Base-by-base conservation (phyloP, 768 basidiomycete species). In the Paxillus rubicundulus region DNA sequence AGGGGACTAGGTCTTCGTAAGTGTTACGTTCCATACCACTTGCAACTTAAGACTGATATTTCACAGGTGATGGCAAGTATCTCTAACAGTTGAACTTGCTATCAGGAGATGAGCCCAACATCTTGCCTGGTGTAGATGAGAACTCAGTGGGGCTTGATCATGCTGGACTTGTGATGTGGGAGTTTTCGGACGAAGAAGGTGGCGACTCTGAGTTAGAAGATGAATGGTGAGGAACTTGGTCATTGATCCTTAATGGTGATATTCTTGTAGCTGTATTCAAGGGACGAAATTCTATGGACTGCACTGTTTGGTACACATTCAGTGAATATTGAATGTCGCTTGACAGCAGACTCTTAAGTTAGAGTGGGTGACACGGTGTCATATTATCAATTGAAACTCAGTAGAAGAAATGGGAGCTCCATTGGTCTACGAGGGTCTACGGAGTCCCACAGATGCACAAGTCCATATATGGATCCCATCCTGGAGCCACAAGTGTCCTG, bases 1-100 rank as follows among this genome's bases (percentile, higher is more conserved):
- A 39, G 44, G 24, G 49, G 49, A 6, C 20, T 47, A 18, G 53
- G 53, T 6, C 45, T 50, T 28, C 40, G 43, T 55, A 32, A 49
- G 40, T 24, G 9, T 30, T 9, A 30, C 9, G 28, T 30, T 30
- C 28, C 28, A 30, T 30, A 30, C 28, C 9, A 4, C 28, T 30
- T 30, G 28, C 9, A 30, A 30, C 28, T 30, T 30, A 30, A 30
- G 28, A 30, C 28, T 39, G 18, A 8, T 9, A 8, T 39, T 39
- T 39, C 38, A 17, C 18, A 39, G 38, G 18, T 12, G 38, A 39
- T n/a, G 38, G n/a, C n/a, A n/a, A 39, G 38, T n/a, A 39, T 18
- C 9, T 39, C 38, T 8, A n/a, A n/a, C 38, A 8, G n/a, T 17
- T 39, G 38, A 18, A 39, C 16, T 30, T 30, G 28, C 28, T 30